A percentile compares a stretch with the other conserved stretches of the same genome.
phyloP scores from a whole-genome alignment of 2,329 filamentous ascomycete species.

The Sporothrix luriei region DNA sequence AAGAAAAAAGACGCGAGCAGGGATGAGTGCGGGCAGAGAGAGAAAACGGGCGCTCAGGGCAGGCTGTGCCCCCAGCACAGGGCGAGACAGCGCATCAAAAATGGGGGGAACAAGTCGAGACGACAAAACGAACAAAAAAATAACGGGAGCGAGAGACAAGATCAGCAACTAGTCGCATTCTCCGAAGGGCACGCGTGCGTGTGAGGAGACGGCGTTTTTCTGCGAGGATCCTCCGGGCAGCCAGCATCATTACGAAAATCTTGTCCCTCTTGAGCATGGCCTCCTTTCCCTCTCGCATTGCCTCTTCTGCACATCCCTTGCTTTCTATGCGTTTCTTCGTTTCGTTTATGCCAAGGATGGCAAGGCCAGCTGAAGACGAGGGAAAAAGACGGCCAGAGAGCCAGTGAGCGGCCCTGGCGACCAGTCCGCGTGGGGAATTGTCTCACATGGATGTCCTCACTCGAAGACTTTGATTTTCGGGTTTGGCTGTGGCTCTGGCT shows the following conservation, averaged over 20 bases:
- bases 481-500: no score
- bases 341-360: conserved; percentile 3
- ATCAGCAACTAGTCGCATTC: not conserved
- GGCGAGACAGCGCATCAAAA: not conserved
- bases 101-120: not conserved
- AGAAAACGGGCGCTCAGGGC: no score
- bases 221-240: not conserved
- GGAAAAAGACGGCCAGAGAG: conserved; percentile 7
- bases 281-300: not conserved
- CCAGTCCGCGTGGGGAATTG: not conserved
- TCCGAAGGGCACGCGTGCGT: not conserved
- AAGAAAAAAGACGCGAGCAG: not conserved
- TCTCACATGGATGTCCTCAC: not conserved
- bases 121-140: not conserved
- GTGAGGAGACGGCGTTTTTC: not conserved
- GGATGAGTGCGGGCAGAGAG: conserved; percentile 7
- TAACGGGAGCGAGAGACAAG: not conserved
- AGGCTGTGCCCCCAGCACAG: not conserved
- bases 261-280: not conserved
- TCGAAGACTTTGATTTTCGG: no score
- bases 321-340: not conserved
- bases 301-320: not conserved
- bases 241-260: not conserved
- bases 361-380: conserved; percentile 11
- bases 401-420: not conserved